Evolutionary conservation across 2,329 filamentous ascomycete species (phyloP).

Genomic region (Tolypocladium tundrense): DNA sequence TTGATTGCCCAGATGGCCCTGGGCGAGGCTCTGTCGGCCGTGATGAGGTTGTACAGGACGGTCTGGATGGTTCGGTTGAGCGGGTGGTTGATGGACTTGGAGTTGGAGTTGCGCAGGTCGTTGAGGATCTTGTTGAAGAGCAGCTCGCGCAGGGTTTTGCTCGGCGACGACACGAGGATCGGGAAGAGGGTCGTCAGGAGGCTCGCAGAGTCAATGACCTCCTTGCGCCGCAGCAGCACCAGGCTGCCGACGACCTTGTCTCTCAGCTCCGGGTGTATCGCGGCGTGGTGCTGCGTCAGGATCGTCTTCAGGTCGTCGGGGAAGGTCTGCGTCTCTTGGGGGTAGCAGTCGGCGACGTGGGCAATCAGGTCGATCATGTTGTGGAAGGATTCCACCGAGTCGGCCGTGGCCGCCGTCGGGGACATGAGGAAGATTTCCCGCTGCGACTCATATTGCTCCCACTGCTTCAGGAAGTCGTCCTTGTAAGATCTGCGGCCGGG

Average conservation of each 20-base stretch:
- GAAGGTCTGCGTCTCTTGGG: conserved; percentile 66
- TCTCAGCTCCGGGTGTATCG: conserved; percentile 72
- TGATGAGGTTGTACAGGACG: conserved; percentile 83
- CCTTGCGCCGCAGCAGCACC: conserved; percentile 80
- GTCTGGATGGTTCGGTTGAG: conserved; percentile 91
- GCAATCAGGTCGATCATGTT: conserved; percentile 90
- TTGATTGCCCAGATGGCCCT: conserved; percentile 95
- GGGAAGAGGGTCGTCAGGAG: conserved; percentile 90
- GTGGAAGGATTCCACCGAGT: conserved; percentile 72
- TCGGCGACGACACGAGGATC: conserved; percentile 81
- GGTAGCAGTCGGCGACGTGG: conserved; percentile 90
- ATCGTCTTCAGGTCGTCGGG: conserved; percentile 73
- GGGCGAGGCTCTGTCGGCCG: conserved; percentile 71
- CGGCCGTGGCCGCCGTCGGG: conserved; percentile 66
- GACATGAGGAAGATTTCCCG: conserved; percentile 84
- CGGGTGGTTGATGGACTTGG: conserved; percentile 79
- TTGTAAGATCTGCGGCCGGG: conserved; percentile 58
- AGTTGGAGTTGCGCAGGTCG: conserved; percentile 80
- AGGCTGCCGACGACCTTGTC: conserved; percentile 93
- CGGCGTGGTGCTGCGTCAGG: conserved; percentile 69
- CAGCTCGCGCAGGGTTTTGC: conserved; percentile 75
- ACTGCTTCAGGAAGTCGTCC: conserved; percentile 81
- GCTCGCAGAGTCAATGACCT: conserved; percentile 74
- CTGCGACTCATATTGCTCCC: conserved; percentile 84
- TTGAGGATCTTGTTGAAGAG: conserved; percentile 85